Evolutionary conservation across 192 early-diverging fungal species (phyloP), one percentile per base, ranked within the genome.

Genomic region (Coemansia reversa): DNA sequence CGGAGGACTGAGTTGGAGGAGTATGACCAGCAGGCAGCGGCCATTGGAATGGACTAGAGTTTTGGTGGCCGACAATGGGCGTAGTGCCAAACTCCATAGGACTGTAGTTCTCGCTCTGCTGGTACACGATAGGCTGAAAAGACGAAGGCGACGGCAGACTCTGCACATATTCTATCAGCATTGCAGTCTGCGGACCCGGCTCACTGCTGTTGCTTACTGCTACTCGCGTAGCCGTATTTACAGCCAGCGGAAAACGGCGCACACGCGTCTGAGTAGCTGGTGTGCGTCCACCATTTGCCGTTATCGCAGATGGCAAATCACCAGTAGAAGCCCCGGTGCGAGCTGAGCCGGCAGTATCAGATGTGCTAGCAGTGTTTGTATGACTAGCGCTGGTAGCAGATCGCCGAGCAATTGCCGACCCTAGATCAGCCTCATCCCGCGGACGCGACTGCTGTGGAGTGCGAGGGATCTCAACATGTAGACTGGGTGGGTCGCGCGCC

Each of bases 1-100:
- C 50, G 7, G 50, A 19, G 1, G n/a, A 51, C 18, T 52, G 51
- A 27, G 23, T 22, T 9, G 51, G 25, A 52, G 51, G 25, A 27
- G 39, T 12, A 57, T 59, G 63, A 25, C 18, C 55, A 30, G 25
- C 45, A 1, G 82, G 67, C 60, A 80, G 24, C 8, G 91, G 91
- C 91, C 91, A 93, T 63, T 87, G 76, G 68, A 93, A 93, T 9
- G 86, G 83, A 12, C 86, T 83, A 4, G 75, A 56, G 50, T 58
- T 50, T 27, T 76, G 75, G n/a, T 84, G 83, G 20, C 84, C 87
- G 20, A 85, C 86, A 6, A 87, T 89, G 0, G 91, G 90, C 9
- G 90, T 92, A 20, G 86, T 78, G 24, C 84, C 84, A 78, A 91
- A 91, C 30, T 88, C 89, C 55, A 93, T 79, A 9, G 91, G 91